These are phyloP conservation scores for Arachis monticola DNA, from an alignment of 331 rosid genomes.

Conservation along the genomic window DNA sequence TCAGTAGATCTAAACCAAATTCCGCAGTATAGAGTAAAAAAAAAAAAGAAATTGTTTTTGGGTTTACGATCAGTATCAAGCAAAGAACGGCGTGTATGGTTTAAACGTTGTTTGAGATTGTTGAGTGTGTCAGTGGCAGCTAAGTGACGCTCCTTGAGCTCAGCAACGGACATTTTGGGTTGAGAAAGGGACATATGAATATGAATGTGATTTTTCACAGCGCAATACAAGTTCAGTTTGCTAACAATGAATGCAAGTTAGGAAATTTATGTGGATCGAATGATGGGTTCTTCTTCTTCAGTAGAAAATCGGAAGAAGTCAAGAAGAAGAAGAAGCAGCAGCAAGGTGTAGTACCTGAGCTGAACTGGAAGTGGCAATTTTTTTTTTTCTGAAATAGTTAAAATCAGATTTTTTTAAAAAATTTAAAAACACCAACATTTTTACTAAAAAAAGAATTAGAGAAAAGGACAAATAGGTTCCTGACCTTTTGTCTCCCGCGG, in stretches of 20 bases:
- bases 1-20: conserved; percentile 44
- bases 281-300: background rate
- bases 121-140: conserved; percentile 70
- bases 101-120: conserved; percentile 65
- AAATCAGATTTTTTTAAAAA: too few relatives aligned
- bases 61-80: conserved; percentile 72
- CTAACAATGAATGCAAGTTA: conserved; percentile 11
- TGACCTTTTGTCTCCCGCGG: too few relatives aligned
- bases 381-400: too few relatives aligned
- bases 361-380: too few relatives aligned
- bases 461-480: too few relatives aligned
- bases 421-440: too few relatives aligned
- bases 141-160: conserved; percentile 81
- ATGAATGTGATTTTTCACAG: too few relatives aligned
- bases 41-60: background rate
- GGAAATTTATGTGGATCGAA: conserved; percentile 13
- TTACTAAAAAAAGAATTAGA: too few relatives aligned
- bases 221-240: background rate
- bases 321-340: too few relatives aligned
- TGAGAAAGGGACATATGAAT: conserved; percentile 16
- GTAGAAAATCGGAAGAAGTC: too few relatives aligned
- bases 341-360: too few relatives aligned
- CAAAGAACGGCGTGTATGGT: conserved; percentile 69
- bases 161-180: conserved; percentile 72
- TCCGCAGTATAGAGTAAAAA: background rate